These are phyloP conservation scores for Musa itinerans DNA, from an alignment of 176 grass and related monocot species.

Conservation along the genomic window DNA sequence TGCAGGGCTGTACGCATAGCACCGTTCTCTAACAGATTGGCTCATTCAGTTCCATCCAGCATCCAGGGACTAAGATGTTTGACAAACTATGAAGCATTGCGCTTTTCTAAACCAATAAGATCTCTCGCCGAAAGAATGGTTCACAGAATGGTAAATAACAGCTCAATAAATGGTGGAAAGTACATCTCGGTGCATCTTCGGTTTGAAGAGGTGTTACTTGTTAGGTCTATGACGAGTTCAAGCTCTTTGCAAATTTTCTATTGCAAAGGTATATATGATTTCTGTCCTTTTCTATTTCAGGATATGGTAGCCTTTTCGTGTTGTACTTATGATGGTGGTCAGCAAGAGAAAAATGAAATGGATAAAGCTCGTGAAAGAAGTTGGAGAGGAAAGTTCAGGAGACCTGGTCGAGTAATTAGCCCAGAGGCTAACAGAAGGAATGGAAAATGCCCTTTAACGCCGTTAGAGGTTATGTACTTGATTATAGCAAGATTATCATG, in stretches of 20 bases:
- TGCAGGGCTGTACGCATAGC: constrained; percentile 85
- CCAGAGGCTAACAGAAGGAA: constrained; percentile 78
- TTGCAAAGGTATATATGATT: not conserved
- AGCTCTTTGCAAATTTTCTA: not conserved
- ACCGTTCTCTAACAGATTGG: constrained; percentile 95
- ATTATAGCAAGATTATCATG: not conserved
- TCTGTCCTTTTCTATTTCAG: constrained; percentile 21
- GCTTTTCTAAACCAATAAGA: constrained; percentile 78
- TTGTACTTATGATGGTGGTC: constrained; percentile 74
- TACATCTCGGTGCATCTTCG: constrained; percentile 90
- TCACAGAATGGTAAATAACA: constrained; percentile 63
- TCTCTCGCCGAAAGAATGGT: constrained; percentile 67
- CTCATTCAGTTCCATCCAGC: constrained; percentile 49
- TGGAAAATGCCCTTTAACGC: constrained; percentile 80
- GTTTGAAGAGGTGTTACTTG: constrained; percentile 66
- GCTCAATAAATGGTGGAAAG: constrained; percentile 56
- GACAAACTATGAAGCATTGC: constrained; percentile 75
- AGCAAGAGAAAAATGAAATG: constrained; percentile 64
- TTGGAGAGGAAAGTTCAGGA: constrained; percentile 84
- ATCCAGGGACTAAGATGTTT: constrained; percentile 83
- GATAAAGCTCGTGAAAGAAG: constrained; percentile 76
- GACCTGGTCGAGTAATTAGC: constrained; percentile 65
- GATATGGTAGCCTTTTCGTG: constrained; percentile 99
- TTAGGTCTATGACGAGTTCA: not conserved
- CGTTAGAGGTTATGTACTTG: constrained; percentile 49